Conservation (phyloP, 169 alveolate species). For the Cystoisospora suis region DNA sequence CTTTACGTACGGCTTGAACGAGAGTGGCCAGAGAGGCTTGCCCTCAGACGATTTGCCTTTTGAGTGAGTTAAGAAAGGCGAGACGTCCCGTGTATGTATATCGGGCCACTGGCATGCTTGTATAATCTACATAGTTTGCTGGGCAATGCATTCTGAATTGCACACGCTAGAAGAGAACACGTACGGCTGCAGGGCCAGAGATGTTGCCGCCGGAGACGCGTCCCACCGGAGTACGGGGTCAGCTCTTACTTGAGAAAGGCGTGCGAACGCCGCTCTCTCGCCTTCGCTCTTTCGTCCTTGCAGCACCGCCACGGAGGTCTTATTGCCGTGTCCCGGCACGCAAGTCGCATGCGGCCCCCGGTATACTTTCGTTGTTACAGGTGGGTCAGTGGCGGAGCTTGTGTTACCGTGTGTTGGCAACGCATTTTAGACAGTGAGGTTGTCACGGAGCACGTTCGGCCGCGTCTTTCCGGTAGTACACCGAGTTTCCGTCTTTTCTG, state of each 20-base stretch:
- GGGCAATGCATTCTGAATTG: background rate
- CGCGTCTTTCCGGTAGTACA: background rate
- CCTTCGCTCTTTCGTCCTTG: background rate
- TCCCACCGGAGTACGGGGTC: too few species aligned
- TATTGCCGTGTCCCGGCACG: background rate
- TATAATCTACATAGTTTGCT: background rate
- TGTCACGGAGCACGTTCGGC: background rate
- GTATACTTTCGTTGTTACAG: constrained; percentile 29
- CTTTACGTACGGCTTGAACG: constrained; percentile 47
- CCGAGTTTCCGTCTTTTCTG: background rate
- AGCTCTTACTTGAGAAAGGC: background rate
- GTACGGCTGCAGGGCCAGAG: background rate
- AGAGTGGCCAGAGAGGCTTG: constrained; percentile 39
- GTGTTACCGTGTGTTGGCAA: background rate
- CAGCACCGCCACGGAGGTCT: constrained; percentile 35
- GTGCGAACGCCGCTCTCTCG: background rate
- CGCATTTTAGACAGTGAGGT: background rate
- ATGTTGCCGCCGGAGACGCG: too few species aligned
- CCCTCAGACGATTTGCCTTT: background rate
- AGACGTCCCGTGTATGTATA: too few species aligned
- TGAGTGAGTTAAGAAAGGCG: background rate
- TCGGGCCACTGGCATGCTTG: too few species aligned
- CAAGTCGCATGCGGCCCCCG: constrained; percentile 48
- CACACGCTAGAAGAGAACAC: background rate
- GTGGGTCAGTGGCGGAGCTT: background rate